Evolutionary conservation across 1,139 yeast species (phyloP).

Genomic region (Arxiozyma heterogenica): DNA sequence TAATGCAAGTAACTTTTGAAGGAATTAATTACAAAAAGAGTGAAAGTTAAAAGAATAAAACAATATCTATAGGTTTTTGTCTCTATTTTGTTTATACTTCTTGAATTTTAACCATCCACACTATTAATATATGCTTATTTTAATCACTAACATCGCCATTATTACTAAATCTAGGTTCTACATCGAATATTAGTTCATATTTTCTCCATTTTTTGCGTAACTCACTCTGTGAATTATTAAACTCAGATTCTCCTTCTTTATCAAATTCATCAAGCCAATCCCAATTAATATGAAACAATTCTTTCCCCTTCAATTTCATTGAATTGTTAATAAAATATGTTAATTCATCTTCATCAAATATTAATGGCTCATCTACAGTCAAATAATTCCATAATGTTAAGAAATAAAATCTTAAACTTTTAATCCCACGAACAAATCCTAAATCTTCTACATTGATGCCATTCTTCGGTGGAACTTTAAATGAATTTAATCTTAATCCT

Average conservation of each 20-base stretch:
- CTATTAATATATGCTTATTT: not conserved
- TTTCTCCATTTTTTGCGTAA: constrained; percentile 31
- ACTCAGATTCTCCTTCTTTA: constrained; percentile 31
- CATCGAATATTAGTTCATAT: constrained; percentile 29
- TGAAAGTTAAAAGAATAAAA: not conserved
- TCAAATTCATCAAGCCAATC: constrained; percentile 46
- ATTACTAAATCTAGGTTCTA: constrained; percentile 29
- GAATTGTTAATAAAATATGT: constrained; percentile 27
- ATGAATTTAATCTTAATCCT: constrained; percentile 21
- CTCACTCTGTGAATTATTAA: constrained; percentile 23
- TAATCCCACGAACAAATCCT: constrained; percentile 80
- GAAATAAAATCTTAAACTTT: constrained; percentile 57
- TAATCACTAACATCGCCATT: constrained; percentile 28
- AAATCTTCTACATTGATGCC: constrained; percentile 50
- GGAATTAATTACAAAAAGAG: too few relatives aligned
- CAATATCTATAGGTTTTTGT: too few relatives aligned
- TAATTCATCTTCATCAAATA: constrained; percentile 23
- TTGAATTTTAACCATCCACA: not conserved
- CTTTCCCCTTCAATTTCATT: constrained; percentile 14
- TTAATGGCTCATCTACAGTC: constrained; percentile 31
- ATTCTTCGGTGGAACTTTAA: constrained; percentile 60
- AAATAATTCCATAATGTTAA: constrained; percentile 43
- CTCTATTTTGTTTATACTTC: too few relatives aligned
- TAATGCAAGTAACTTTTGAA: not conserved
- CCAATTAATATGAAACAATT: constrained; percentile 26